These are phyloP conservation scores for Verticillium albo-atrum DNA, from an alignment of 2,329 filamentous ascomycete species.

Conservation along the genomic window DNA sequence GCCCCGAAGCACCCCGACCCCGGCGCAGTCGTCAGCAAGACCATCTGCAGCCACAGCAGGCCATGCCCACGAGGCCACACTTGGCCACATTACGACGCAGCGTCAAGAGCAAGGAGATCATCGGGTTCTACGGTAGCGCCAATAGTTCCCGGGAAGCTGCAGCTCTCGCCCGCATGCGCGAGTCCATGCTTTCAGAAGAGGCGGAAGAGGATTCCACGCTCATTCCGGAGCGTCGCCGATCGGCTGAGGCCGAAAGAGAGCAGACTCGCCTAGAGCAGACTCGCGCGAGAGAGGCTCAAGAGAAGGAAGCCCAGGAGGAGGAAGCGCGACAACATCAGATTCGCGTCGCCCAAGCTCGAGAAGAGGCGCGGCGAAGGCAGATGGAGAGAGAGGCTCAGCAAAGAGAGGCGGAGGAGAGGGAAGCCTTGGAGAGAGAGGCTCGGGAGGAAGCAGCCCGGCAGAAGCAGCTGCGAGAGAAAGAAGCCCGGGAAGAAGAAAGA, in stretches of 20 bases:
- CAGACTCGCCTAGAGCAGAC: neutral
- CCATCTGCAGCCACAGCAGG: neutral
- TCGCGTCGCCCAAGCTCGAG: neutral
- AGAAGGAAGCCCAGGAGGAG: neutral
- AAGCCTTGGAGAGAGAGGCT: neutral
- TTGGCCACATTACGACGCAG: constrained; percentile 37
- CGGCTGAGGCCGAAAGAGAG: neutral
- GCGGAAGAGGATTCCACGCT: neutral
- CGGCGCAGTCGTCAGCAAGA: neutral
- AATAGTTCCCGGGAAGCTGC: neutral
- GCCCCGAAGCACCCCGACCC: neutral
- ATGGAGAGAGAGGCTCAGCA: neutral
- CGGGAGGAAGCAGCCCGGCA: neutral
- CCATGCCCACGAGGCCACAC: constrained; percentile 21
- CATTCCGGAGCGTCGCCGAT: neutral
- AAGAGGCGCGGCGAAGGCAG: neutral
- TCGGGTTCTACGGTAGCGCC: constrained; percentile 27
- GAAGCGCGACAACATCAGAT: neutral
- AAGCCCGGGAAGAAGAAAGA: neutral
- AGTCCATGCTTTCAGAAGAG: neutral
- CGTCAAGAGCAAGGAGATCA: constrained; percentile 42
- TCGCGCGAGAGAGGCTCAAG: neutral
- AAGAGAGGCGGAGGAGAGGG: neutral
- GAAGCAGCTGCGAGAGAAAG: neutral
- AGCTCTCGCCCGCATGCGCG: neutral